Evolutionary conservation across 768 basidiomycete genomes (phyloP).

Genomic region (Mycena amicta): DNA sequence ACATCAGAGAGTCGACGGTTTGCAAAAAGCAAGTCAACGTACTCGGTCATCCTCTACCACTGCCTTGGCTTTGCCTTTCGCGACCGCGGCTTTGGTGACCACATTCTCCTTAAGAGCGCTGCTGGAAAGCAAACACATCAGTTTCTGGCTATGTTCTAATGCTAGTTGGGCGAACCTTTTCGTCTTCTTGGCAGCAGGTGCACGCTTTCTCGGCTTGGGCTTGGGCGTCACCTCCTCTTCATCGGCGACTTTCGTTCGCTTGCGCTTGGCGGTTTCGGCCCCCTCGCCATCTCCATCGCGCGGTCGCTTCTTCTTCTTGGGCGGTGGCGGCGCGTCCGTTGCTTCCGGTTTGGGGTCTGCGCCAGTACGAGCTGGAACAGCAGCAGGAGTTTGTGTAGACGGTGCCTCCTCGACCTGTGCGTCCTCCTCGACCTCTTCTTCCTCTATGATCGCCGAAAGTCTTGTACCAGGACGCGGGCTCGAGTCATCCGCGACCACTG

Average conservation of each 20-base stretch:
- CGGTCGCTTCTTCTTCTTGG: slow-evolving; percentile 12
- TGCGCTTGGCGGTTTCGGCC: neutral
- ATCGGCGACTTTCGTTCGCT: slow-evolving; percentile 8
- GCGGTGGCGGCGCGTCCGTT: neutral
- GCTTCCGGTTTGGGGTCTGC: neutral
- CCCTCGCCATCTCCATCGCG: slow-evolving; percentile 7
- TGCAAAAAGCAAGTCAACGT: no score
- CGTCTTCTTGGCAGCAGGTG: neutral
- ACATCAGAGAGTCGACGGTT: no score
- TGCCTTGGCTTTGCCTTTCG: slow-evolving; percentile 1
- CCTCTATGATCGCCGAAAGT: slow-evolving; percentile 14
- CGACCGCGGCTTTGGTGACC: neutral
- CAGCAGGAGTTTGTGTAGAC: neutral
- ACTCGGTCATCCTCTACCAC: no score
- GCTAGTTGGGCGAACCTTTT: neutral
- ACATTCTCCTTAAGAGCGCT: neutral
- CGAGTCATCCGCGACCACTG: neutral
- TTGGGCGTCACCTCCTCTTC: neutral
- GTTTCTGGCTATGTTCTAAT: no score
- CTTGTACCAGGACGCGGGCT: neutral
- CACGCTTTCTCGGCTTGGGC: slow-evolving; percentile 11
- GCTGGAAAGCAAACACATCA: no score
- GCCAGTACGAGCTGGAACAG: neutral
- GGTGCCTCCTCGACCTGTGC: neutral
- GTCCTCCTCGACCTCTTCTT: slow-evolving; percentile 17